Conservation (phyloP, 441 rosid genomes). For the Kokia cookei region DNA sequence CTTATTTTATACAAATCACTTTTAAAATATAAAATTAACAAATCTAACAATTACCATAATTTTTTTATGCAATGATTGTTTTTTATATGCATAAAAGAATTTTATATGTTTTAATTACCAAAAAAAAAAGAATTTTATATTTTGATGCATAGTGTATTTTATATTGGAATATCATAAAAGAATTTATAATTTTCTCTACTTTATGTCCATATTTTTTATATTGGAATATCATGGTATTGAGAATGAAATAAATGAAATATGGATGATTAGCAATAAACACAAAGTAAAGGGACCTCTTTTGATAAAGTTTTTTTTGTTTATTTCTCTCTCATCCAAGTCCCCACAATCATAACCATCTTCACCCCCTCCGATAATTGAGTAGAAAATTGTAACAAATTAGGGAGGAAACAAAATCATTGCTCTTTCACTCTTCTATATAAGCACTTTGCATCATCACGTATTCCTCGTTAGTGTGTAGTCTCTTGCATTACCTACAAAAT, state of each 20-base stretch:
- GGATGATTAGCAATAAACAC: neutral
- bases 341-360: constrained; percentile 22
- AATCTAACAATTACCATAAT: neutral
- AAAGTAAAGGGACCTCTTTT: neutral
- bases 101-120: no score
- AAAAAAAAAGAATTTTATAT: no score
- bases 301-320: neutral
- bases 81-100: no score
- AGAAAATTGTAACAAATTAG: neutral
- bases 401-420: neutral
- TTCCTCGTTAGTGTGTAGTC: constrained; percentile 5
- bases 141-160: no score
- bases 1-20: neutral
- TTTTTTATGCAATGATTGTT: no score
- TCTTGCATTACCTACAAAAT: neutral
- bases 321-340: neutral
- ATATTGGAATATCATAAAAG: no score
- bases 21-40: neutral
- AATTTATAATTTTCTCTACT: no score
- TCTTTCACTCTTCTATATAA: constrained; percentile 12
- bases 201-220: no score
- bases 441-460: constrained; percentile 5
- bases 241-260: neutral
- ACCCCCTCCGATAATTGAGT: constrained; percentile 21
- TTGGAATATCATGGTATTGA: no score